phyloP scores from a whole-genome alignment of 2,329 filamentous ascomycete species.

The Hyphodiscus sp. region DNA sequence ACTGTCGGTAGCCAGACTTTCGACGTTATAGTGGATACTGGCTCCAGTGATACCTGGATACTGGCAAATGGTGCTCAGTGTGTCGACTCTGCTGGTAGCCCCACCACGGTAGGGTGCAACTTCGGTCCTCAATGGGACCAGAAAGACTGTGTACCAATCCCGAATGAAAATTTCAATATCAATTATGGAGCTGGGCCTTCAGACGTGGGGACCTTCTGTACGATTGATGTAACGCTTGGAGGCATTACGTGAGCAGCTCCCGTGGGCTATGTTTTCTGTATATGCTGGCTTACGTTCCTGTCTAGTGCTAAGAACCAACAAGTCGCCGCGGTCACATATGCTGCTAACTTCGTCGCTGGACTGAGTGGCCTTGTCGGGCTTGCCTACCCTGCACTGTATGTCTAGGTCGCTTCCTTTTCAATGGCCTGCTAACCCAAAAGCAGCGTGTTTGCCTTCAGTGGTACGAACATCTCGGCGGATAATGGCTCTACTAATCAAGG shows the following conservation, averaged over 20 bases:
- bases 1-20: too few relatives aligned
- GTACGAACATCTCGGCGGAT: background rate
- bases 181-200: conserved; percentile 39
- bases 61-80: conserved; percentile 31
- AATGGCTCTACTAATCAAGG: conserved; percentile 6
- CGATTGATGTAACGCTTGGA: conserved; percentile 34
- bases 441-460: background rate
- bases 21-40: conserved; percentile 30
- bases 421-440: background rate
- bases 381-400: conserved; percentile 38
- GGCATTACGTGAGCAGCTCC: conserved; percentile 33
- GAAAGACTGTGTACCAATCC: conserved; percentile 22
- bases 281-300: background rate
- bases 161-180: conserved; percentile 37
- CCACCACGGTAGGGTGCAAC: background rate
- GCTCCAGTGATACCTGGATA: conserved; percentile 42
- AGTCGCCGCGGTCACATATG: conserved; percentile 39
- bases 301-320: conserved; percentile 29
- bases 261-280: conserved; percentile 14
- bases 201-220: conserved; percentile 34
- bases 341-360: conserved; percentile 17
- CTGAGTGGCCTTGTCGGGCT: conserved; percentile 43
- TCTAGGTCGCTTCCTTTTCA: background rate
- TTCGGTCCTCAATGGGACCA: conserved; percentile 28
- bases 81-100: conserved; percentile 18